phyloP scores from a whole-genome alignment of 768 basidiomycete genomes.

The Leccinum broughii region DNA sequence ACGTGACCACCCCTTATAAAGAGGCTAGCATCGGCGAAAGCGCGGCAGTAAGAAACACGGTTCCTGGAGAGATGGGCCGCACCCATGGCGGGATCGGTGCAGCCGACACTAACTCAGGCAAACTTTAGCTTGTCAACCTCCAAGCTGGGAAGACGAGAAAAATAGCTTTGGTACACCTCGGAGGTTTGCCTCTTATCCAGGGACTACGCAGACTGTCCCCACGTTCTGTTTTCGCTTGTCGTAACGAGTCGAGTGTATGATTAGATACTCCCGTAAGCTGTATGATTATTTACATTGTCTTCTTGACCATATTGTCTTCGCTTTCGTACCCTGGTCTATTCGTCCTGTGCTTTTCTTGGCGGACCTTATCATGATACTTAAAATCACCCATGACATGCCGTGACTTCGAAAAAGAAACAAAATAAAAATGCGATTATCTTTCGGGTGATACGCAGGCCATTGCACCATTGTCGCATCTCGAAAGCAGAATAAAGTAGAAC shows the following conservation, averaged over 20 bases:
- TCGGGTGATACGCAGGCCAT: constrained; percentile 11
- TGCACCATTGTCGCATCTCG: constrained; percentile 12
- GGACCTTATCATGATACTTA: neutral
- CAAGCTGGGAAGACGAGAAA: constrained; percentile 49
- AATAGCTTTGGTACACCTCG: constrained; percentile 20
- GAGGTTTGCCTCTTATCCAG: constrained; percentile 1
- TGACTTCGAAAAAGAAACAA: neutral
- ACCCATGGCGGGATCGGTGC: constrained; percentile 42
- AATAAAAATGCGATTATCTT: constrained; percentile 29
- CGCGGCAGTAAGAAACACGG: constrained; percentile 44
- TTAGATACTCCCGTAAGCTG: constrained; percentile 10
- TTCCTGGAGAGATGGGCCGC: constrained; percentile 48
- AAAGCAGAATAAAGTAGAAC: constrained; percentile 32
- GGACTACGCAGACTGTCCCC: neutral
- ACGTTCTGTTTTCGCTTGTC: constrained; percentile 10
- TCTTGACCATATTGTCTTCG: constrained; percentile 16
- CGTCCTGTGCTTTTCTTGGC: neutral
- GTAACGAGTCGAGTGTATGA: constrained; percentile 24
- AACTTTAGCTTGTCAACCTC: constrained; percentile 47
- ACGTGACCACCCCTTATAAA: constrained; percentile 44
- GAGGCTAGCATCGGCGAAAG: constrained; percentile 48
- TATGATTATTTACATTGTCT: neutral
- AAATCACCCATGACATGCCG: neutral
- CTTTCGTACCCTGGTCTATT: neutral
- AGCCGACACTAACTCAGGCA: constrained; percentile 37